Evolutionary conservation across 2,329 filamentous ascomycete genomes (phyloP).

Genomic region (Stachybotrys chartarum): DNA sequence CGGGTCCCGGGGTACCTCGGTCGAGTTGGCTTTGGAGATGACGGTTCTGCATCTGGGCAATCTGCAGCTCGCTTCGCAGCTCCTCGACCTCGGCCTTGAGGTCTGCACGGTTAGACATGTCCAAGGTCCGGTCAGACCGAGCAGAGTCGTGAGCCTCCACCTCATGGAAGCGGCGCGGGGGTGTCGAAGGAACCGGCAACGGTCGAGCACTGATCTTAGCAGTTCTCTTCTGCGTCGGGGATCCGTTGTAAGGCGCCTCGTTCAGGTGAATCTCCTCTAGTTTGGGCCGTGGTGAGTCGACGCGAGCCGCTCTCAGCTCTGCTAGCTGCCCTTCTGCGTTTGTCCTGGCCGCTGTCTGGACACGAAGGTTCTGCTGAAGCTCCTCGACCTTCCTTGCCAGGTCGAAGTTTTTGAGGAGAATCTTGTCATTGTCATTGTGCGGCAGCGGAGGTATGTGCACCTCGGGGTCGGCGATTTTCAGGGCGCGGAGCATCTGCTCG

Average conservation of each 20-base stretch:
- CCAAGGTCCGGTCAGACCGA: constrained; percentile 74
- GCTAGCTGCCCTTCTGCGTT: constrained; percentile 78
- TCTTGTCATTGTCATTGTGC: constrained; percentile 53
- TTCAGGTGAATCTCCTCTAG: constrained; percentile 85
- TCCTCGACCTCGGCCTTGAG: constrained; percentile 85
- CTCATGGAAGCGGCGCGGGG: constrained; percentile 63
- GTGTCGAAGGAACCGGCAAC: constrained; percentile 71
- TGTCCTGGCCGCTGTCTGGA: constrained; percentile 72
- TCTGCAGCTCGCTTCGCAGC: constrained; percentile 87
- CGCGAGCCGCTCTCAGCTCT: constrained; percentile 67
- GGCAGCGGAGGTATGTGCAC: constrained; percentile 56
- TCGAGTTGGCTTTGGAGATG: constrained; percentile 86
- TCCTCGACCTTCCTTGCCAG: constrained; percentile 81
- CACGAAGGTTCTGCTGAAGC: constrained; percentile 78
- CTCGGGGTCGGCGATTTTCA: constrained; percentile 81
- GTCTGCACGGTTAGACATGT: constrained; percentile 88
- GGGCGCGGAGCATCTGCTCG: constrained; percentile 70
- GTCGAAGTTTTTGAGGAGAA: constrained; percentile 69
- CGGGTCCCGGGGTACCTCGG: constrained; percentile 53
- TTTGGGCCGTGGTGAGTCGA: constrained; percentile 65
- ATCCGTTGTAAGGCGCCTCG: constrained; percentile 66
- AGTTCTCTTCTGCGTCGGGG: constrained; percentile 64
- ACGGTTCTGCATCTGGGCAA: constrained; percentile 90
- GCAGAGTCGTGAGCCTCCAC: constrained; percentile 63
- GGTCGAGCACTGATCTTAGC: constrained; percentile 46